Percentiles rank a stretch among this genome's conserved stretches.
Evolutionary conservation across 1,284 basidiomycete species (phyloP).

Genomic region (Bondarzewia mesenterica): DNA sequence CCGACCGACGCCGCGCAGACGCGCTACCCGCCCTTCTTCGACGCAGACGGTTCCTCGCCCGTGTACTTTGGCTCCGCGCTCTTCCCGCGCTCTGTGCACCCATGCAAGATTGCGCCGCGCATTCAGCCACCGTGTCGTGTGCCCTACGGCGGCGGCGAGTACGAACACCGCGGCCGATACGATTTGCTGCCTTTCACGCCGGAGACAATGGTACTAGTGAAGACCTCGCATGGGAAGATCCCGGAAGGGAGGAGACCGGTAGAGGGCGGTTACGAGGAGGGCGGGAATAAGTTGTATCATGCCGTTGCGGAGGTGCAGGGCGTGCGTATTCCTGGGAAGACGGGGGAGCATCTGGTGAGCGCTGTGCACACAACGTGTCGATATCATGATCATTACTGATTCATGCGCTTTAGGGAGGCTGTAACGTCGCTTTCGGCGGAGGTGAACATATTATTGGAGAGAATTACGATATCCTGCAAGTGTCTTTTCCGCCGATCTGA

Average conservation of each 20-base stretch:
- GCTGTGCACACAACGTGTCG: slow-evolving; percentile 7
- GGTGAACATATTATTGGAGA: slow-evolving; percentile 36
- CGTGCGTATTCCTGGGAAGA: slow-evolving; percentile 62
- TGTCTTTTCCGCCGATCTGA: neutral
- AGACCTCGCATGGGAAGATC: slow-evolving; percentile 46
- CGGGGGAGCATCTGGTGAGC: slow-evolving; percentile 56
- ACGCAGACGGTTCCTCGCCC: slow-evolving; percentile 45
- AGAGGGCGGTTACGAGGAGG: slow-evolving; percentile 35
- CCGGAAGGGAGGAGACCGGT: slow-evolving; percentile 37
- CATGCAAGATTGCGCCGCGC: slow-evolving; percentile 65
- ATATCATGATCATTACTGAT: slow-evolving; percentile 5
- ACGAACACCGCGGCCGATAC: slow-evolving; percentile 52
- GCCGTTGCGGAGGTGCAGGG: slow-evolving; percentile 34
- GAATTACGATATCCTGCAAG: slow-evolving; percentile 54
- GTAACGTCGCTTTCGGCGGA: slow-evolving; percentile 31
- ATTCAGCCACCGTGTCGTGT: slow-evolving; percentile 47
- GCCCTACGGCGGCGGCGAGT: slow-evolving; percentile 55
- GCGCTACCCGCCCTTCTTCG: slow-evolving; percentile 40
- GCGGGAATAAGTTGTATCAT: slow-evolving; percentile 29
- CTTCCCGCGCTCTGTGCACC: slow-evolving; percentile 58
- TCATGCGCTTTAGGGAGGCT: slow-evolving; percentile 28
- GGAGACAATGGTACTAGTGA: slow-evolving; percentile 64
- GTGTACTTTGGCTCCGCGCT: slow-evolving; percentile 68
- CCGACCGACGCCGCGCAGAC: slow-evolving; percentile 39
- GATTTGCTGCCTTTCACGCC: slow-evolving; percentile 64